Base-by-base conservation (phyloP, 129 eudicot species). In the Scalesia atractyloides region DNA sequence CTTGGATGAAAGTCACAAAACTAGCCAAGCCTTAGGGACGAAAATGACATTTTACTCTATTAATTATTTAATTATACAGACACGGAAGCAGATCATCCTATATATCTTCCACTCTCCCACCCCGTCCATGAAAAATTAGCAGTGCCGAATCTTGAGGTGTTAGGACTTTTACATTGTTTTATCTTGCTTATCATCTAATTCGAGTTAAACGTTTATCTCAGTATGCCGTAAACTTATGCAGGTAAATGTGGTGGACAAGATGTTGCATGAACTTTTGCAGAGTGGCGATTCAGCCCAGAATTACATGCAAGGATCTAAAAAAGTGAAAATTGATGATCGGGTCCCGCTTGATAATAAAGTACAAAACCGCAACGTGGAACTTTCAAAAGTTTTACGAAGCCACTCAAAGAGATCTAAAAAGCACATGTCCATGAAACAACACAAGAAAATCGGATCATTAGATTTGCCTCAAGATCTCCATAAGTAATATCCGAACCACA, bases 381-480 rank as follows among this genome's bases (percentile, higher is more conserved):
- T 80, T 63, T 11, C 68, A 9, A 68, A 77, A 33, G 85, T 91
- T 19, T 75, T 87, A 37, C 83, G 63, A 53, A 76, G 70, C 13
- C 85, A 60, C 63, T 86, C 98, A 53, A 93, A 90, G 88, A 87
- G 97, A 72, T 90, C 97, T 26, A 85, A 80, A 79, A 93, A 72
- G 68, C 98, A 81, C 68, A 87, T 87, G 92, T 90, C 98, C 30
- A 72, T 81, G 77, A 87, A 84, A 74, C 96, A 93, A 70, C 96
- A 76, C 57, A 93, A 90, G 72, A 90, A 69, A 66, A 61, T 18
- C 46, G 97, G 96, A 74, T 80, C 81, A 15, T 74, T 87, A 59
- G 81, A 83, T 75, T 79, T 90, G 81, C 92, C 97, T 65, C 74
- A 76, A 74, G 81, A 87, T 48, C 63, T 73, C 53, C 89, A 72